phyloP scores from a whole-genome alignment of 371 early-diverging fungal species.

The Chytridium lagenaria region DNA sequence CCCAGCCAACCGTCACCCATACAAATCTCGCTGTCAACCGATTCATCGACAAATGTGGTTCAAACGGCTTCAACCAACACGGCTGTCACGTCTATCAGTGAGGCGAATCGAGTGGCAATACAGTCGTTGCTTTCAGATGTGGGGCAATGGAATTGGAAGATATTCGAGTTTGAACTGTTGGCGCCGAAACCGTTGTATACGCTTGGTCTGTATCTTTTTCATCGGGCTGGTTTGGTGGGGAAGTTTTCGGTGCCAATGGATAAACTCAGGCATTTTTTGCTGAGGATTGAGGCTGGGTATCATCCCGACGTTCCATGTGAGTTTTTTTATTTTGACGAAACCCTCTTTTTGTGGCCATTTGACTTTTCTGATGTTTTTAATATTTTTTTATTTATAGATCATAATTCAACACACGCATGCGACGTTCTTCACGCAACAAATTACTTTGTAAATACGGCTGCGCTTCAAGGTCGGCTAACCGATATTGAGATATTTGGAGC shows the following conservation, averaged over 20 bases:
- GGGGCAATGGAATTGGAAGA: constrained; percentile 30
- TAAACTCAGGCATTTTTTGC: constrained; percentile 24
- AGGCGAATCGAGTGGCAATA: not conserved
- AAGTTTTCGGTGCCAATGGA: constrained; percentile 21
- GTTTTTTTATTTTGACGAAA: not conserved
- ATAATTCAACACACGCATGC: constrained; percentile 57
- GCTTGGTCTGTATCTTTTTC: constrained; percentile 26
- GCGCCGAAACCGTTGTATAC: constrained; percentile 24
- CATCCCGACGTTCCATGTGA: constrained; percentile 36
- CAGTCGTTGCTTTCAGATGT: constrained; percentile 19
- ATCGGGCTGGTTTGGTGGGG: constrained; percentile 21
- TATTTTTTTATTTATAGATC: constrained; percentile 37
- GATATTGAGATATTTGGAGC: constrained; percentile 46
- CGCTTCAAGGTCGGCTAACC: constrained; percentile 27
- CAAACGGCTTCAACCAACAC: not conserved
- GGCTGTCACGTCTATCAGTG: not conserved
- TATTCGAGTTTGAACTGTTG: constrained; percentile 35
- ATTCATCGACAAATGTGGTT: not conserved
- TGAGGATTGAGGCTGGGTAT: constrained; percentile 26
- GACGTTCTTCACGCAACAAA: constrained; percentile 53
- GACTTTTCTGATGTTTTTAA: not conserved
- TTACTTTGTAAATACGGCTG: constrained; percentile 38
- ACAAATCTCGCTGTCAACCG: not conserved
- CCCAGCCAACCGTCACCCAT: not conserved
- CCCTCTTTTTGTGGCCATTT: too few relatives aligned